Evolutionary conservation across 176 grass and related monocot genomes (phyloP).

Genomic region (Lolium rigidum): DNA sequence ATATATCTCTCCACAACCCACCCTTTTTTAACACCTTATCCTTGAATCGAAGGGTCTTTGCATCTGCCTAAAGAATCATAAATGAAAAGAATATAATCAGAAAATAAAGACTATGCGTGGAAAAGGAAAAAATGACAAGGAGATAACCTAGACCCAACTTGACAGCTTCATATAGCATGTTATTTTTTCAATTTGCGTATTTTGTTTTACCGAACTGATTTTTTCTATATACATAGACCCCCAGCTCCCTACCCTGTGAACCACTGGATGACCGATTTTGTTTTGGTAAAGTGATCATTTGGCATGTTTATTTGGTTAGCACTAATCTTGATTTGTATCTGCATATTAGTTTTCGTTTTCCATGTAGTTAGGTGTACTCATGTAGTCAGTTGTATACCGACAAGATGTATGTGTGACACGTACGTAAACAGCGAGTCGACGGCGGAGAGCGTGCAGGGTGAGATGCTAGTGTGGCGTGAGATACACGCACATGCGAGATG

Average conservation of each 20-base stretch:
- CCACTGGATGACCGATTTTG: neutral
- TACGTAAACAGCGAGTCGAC: too few relatives aligned
- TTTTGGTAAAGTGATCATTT: conserved; percentile 21
- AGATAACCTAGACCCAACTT: neutral
- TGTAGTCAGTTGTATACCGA: too few relatives aligned
- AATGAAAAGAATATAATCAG: conserved; percentile 43
- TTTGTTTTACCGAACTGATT: neutral
- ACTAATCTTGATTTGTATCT: too few relatives aligned
- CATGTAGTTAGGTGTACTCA: too few relatives aligned
- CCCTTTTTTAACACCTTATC: conserved; percentile 95
- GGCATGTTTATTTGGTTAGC: neutral
- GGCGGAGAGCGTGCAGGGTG: too few relatives aligned
- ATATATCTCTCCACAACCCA: conserved; percentile 96
- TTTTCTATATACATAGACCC: conserved; percentile 8
- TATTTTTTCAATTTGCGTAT: conserved; percentile 19
- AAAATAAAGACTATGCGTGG: conserved; percentile 23
- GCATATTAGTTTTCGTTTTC: too few relatives aligned
- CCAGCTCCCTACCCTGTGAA: neutral
- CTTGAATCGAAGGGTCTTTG: conserved; percentile 94
- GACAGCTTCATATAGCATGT: conserved; percentile 2
- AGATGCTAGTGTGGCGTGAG: too few relatives aligned
- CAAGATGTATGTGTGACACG: too few relatives aligned
- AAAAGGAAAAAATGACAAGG: conserved; percentile 4
- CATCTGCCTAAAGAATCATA: conserved; percentile 86
- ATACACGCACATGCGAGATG: too few relatives aligned